These are phyloP conservation scores for Perkinsus marinus DNA, from an alignment of 169 alveolate species.

Conservation along the genomic window DNA sequence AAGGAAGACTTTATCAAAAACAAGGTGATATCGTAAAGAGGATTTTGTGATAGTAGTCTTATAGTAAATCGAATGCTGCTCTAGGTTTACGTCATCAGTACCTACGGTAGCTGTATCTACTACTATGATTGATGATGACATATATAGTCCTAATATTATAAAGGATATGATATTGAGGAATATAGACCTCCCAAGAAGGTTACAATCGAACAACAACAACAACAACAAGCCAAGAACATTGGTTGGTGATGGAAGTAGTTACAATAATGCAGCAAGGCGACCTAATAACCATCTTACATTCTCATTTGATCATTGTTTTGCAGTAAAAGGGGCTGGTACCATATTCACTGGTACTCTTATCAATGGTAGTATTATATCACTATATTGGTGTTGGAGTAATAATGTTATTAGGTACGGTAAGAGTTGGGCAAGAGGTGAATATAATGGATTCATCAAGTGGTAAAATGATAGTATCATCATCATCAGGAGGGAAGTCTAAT, in stretches of 20 bases:
- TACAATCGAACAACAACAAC: slow-evolving; percentile 1
- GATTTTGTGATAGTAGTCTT: slow-evolving; percentile 36
- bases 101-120: neutral
- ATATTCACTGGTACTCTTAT: slow-evolving; percentile 72
- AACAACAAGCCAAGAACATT: slow-evolving; percentile 6
- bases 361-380: slow-evolving; percentile 34
- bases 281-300: slow-evolving; percentile 43
- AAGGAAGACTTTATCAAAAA: slow-evolving; percentile 20
- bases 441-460: too few relatives aligned
- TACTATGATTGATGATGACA: neutral
- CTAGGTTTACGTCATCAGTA: slow-evolving; percentile 4
- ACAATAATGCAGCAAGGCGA: neutral
- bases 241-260: neutral
- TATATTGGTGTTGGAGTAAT: neutral
- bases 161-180: slow-evolving; percentile 17
- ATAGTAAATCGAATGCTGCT: too few relatives aligned
- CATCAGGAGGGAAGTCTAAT: too few relatives aligned
- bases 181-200: slow-evolving; percentile 37
- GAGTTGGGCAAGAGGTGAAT: too few relatives aligned
- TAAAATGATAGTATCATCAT: too few relatives aligned
- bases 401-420: neutral
- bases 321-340: slow-evolving; percentile 68
- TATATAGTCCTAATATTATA: slow-evolving; percentile 14
- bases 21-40: slow-evolving; percentile 32
- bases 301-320: slow-evolving; percentile 70